Evolutionary conservation across 805 yeast species (phyloP).

Genomic region (Wickerhamiella azyma): DNA sequence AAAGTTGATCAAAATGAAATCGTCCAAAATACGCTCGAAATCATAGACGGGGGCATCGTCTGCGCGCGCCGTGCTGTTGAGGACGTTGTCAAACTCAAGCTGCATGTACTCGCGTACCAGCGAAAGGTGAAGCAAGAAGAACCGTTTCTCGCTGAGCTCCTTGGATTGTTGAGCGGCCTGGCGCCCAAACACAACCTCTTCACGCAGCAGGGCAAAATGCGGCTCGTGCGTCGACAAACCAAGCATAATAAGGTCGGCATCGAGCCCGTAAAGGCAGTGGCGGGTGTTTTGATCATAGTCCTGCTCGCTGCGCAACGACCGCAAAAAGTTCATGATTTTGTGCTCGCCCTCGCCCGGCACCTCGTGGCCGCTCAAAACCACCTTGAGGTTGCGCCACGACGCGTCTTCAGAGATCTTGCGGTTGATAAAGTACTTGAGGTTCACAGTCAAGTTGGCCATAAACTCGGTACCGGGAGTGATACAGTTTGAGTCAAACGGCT

Average conservation of each 20-base stretch:
- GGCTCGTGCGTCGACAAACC: conserved; percentile 89
- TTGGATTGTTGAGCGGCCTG: conserved; percentile 25
- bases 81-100: conserved; percentile 65
- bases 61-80: conserved; percentile 38
- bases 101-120: conserved; percentile 82
- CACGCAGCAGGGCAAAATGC: conserved; percentile 88
- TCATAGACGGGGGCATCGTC: conserved; percentile 34
- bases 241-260: conserved; percentile 90
- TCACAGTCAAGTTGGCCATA: conserved; percentile 75
- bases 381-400: conserved; percentile 66
- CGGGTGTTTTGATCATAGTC: conserved; percentile 67
- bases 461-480: conserved; percentile 97
- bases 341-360: conserved; percentile 99
- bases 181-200: conserved; percentile 83
- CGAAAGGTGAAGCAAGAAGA: conserved; percentile 70
- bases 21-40: conserved; percentile 84
- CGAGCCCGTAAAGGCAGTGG: conserved; percentile 91
- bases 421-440: conserved; percentile 75
- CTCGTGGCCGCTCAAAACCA: conserved; percentile 82
- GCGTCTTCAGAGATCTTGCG: conserved; percentile 77
- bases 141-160: conserved; percentile 63
- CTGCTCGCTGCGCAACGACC: conserved; percentile 60
- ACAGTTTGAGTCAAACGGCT: conserved; percentile 80
- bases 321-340: conserved; percentile 85
- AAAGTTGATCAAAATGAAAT: conserved; percentile 79